Evolutionary conservation across 441 rosid genomes (phyloP).

Genomic region (Gossypium gossypioides): DNA sequence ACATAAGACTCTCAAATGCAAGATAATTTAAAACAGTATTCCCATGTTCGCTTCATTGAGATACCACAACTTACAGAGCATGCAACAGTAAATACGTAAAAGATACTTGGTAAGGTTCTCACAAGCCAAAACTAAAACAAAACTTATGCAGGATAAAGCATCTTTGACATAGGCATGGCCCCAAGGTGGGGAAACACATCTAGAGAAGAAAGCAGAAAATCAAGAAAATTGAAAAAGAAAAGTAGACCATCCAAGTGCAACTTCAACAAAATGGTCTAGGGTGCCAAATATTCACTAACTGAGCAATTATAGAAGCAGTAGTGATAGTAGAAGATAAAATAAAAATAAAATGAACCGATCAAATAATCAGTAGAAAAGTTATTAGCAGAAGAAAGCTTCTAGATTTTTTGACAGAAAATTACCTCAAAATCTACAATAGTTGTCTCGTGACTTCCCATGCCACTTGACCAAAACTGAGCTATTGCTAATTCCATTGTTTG

Average conservation of each 20-base stretch:
- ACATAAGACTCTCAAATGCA: conserved; percentile 12
- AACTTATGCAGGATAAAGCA: conserved; percentile 1
- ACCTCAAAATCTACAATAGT: conserved; percentile 92
- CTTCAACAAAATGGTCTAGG: not conserved
- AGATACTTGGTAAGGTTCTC: not conserved
- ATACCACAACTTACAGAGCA: not conserved
- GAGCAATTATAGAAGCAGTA: not conserved
- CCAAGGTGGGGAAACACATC: not conserved
- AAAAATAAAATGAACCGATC: not conserved
- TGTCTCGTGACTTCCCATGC: conserved; percentile 82
- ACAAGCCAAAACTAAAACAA: conserved; percentile 2
- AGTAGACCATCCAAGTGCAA: not conserved
- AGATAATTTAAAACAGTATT: not conserved
- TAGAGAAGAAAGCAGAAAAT: not conserved
- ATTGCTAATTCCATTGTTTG: conserved; percentile 87
- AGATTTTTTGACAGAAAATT: conserved; percentile 11
- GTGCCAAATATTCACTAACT: not conserved
- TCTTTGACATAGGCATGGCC: not conserved
- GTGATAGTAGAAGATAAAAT: not conserved
- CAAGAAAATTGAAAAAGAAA: conserved; percentile 4
- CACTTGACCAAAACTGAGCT: conserved; percentile 99
- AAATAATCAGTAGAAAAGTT: not conserved
- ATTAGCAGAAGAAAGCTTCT: not conserved
- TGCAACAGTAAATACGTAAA: not conserved
- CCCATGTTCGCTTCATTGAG: not conserved